phyloP scores from a whole-genome alignment of 768 basidiomycete genomes.

The Tulasnella sp. region DNA sequence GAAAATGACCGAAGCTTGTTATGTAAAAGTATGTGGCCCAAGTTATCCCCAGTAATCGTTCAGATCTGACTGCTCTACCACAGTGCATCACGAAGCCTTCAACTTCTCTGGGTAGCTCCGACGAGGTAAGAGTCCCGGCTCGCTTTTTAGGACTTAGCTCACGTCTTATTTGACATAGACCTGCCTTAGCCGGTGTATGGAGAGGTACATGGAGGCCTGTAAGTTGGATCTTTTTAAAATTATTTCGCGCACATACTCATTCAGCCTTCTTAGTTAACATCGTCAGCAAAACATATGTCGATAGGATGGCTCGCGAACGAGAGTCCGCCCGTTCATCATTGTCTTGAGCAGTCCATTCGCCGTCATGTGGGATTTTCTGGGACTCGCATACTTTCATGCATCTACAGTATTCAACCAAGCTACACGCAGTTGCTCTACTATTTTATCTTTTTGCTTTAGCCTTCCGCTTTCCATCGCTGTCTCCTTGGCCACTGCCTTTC shows the following conservation, averaged over 20 bases:
- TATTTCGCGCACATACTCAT: not conserved
- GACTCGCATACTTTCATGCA: not conserved
- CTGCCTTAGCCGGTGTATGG: slow-evolving; percentile 70
- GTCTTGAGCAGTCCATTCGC: not conserved
- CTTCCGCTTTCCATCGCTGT: slow-evolving; percentile 1
- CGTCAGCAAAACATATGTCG: slow-evolving; percentile 64
- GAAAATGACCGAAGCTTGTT: slow-evolving; percentile 77
- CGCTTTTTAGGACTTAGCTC: not conserved
- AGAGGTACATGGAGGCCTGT: slow-evolving; percentile 85
- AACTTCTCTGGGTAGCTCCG: slow-evolving; percentile 60
- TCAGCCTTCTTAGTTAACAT: slow-evolving; percentile 57
- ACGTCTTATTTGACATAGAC: slow-evolving; percentile 45
- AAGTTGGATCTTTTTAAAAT: slow-evolving; percentile 39
- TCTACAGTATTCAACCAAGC: slow-evolving; percentile 1
- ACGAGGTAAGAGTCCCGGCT: slow-evolving; percentile 53
- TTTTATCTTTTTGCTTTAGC: slow-evolving; percentile 4
- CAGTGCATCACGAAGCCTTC: slow-evolving; percentile 78
- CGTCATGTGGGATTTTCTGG: not conserved
- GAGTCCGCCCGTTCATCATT: slow-evolving; percentile 19
- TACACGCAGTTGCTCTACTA: slow-evolving; percentile 14
- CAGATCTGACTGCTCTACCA: slow-evolving; percentile 40
- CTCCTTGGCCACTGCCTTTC: not conserved
- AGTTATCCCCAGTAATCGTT: not conserved
- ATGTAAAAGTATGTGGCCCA: not conserved
- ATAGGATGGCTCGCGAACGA: slow-evolving; percentile 56